A percentile compares a stretch with the other conserved stretches of the same genome.
Evolutionary conservation across 805 yeast species (phyloP).

Genomic region (Myxozyma neotropica): DNA sequence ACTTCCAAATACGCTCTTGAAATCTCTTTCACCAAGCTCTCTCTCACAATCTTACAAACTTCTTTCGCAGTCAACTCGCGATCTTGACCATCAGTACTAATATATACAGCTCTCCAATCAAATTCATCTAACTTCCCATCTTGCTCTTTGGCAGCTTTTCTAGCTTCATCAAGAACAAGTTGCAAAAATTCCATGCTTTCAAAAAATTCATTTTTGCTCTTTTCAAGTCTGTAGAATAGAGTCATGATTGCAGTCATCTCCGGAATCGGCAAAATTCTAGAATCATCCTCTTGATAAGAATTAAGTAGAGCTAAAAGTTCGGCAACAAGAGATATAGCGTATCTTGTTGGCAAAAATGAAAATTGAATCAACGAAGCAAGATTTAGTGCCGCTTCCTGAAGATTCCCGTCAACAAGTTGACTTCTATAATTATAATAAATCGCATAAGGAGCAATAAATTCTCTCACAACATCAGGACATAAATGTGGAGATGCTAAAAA

Average conservation of each 20-base stretch:
- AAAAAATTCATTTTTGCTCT: conserved; percentile 6
- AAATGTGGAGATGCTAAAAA: conserved; percentile 23
- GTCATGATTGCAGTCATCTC: conserved; percentile 32
- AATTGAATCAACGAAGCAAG: conserved; percentile 39
- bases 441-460: conserved; percentile 42
- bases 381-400: conserved; percentile 30
- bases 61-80: conserved; percentile 19
- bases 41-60: conserved; percentile 28
- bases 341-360: conserved; percentile 36
- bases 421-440: conserved; percentile 34
- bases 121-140: conserved; percentile 1
- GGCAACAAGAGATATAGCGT: conserved; percentile 16
- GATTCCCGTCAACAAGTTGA: conserved; percentile 2
- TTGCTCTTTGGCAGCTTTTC: not conserved
- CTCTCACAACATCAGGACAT: conserved; percentile 34
- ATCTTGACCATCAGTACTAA: too few species aligned
- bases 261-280: conserved; percentile 21
- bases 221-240: conserved; percentile 37
- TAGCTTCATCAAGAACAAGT: conserved; percentile 3
- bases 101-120: conserved; percentile 35
- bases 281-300: not conserved
- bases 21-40: conserved; percentile 32
- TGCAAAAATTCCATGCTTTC: conserved; percentile 32
- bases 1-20: conserved; percentile 37
- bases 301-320: conserved; percentile 19